Base-by-base conservation (phyloP, 768 basidiomycete genomes). In the Stropharia rugosoannulata region DNA sequence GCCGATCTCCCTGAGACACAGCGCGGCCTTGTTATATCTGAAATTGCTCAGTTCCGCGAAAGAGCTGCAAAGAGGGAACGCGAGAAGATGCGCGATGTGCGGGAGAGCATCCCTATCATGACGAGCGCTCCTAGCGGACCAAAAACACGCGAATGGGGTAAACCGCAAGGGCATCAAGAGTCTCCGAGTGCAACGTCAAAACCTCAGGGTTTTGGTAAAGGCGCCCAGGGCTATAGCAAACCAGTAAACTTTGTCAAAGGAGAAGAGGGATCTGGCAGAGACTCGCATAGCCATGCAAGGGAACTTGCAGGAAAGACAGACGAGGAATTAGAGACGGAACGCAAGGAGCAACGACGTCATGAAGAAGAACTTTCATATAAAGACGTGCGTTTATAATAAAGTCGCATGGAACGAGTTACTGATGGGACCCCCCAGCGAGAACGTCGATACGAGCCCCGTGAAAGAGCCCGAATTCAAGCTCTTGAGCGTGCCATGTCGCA, bases 21-120 rank as follows among this genome's bases (percentile, higher is more conserved):
- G 59, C 89, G 96, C 36, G 93, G 90, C 5, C 86, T 95, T 51
- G 95, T 98, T 58, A 91, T 98, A 59, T 93, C 91, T 29, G 95
- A 98, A 68, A 99, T 99, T 58, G 94, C 95, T 0, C 88, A 93
- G 63, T 99, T 99, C 72, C 84, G 97, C 56, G 95, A 98, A 72
- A 85, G 92, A 18, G 92, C 95, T 0, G 93, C 93, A 8, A 95
- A 95, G 72, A 77, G 90, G 36, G 94, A 95, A 66, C 83, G 90
- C 16, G 94, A 96, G 70, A 95, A 95, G 72, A 68, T 89, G 72
- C 83, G 87, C 39, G 93, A 95, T 68, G 86, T 85, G 4, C 82
- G 80, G 59, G 81, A 81, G 57, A 81, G 72, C 55, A 80, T 80
- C 47, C 82, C 82, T 6, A 70, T 75, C 39, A 64, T 82, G 41